Conservation (phyloP, 2,329 filamentous ascomycete species). For the Rasamsonia emersonii region DNA sequence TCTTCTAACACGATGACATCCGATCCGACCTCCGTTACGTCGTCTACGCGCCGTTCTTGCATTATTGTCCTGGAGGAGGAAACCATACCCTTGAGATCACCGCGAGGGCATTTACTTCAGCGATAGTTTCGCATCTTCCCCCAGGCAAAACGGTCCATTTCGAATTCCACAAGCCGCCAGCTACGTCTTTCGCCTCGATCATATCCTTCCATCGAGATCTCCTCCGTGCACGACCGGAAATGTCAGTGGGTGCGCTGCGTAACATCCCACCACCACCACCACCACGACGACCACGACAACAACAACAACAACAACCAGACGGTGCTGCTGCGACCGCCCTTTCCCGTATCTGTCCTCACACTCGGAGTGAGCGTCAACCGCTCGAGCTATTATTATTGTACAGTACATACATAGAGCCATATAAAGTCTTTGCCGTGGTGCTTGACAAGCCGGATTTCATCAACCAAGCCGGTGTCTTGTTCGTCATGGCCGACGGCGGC, state of each 20-base stretch:
- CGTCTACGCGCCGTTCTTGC: slow-evolving; percentile 7
- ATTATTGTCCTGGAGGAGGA: too few relatives aligned
- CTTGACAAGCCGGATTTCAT: slow-evolving; percentile 7
- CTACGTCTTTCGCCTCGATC: slow-evolving; percentile 3
- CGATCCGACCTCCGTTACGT: slow-evolving; percentile 7
- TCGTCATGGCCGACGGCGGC: slow-evolving; percentile 5
- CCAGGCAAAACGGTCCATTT: slow-evolving; percentile 5
- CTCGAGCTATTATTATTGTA: too few relatives aligned
- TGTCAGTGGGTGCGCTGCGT: slow-evolving; percentile 2
- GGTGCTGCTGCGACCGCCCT: too few relatives aligned
- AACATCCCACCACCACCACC: slow-evolving; percentile 1
- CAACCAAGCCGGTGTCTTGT: slow-evolving; percentile 3
- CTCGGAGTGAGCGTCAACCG: background rate
- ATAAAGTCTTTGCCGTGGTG: slow-evolving; percentile 3
- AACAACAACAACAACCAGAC: too few relatives aligned
- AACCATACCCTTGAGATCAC: slow-evolving; percentile 2
- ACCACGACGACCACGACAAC: slow-evolving; percentile 2
- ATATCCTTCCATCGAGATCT: slow-evolving; percentile 4
- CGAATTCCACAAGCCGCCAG: slow-evolving; percentile 4
- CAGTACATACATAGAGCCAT: slow-evolving; percentile 2
- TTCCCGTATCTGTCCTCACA: background rate
- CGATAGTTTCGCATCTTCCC: slow-evolving; percentile 2
- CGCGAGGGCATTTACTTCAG: slow-evolving; percentile 3
- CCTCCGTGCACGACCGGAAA: slow-evolving; percentile 4
- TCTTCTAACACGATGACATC: background rate